Conservation (phyloP, 352 stramenopile genomes). For the Elongisporangium prolatum region DNA sequence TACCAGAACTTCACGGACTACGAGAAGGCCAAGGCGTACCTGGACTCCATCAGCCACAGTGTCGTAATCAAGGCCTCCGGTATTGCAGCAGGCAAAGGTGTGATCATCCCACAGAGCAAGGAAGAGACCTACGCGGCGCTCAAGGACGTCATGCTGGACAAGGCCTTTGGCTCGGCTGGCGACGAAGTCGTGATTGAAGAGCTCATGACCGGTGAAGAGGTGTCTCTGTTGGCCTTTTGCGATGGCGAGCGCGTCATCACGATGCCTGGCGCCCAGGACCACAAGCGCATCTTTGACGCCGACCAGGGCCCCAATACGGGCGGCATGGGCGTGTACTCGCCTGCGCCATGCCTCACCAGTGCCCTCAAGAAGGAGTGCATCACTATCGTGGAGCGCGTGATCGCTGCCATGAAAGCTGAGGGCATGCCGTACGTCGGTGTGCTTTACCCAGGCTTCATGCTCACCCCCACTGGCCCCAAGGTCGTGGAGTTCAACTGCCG, state of each 20-base stretch:
- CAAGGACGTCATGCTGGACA: conserved; percentile 97
- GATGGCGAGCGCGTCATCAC: conserved; percentile 94
- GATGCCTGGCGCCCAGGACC: conserved; percentile 98
- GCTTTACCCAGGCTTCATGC: conserved; percentile 99
- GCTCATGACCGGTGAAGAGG: conserved; percentile 97
- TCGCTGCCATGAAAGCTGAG: conserved; percentile 88
- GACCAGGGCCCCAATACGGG: conserved; percentile 99
- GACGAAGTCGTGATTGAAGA: conserved; percentile 99
- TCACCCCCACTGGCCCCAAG: conserved; percentile 85
- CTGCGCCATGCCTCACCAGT: conserved; percentile 91
- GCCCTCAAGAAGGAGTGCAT: conserved; percentile 90
- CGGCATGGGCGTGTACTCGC: conserved; percentile 98
- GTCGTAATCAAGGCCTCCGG: conserved; percentile 99
- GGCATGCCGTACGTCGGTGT: conserved; percentile 98
- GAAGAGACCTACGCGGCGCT: conserved; percentile 91
- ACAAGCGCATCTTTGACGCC: conserved; percentile 98
- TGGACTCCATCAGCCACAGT: conserved; percentile 91
- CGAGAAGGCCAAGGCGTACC: conserved; percentile 87
- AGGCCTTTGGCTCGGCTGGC: conserved; percentile 93
- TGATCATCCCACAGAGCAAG: conserved; percentile 94
- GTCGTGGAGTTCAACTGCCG: conserved; percentile 99
- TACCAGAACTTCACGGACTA: conserved; percentile 97
- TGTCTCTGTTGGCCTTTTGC: conserved; percentile 97
- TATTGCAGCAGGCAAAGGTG: conserved; percentile 98
- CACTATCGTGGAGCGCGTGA: conserved; percentile 69